These are phyloP conservation scores for Decorospora gaudefroyi DNA, from an alignment of 2,329 filamentous ascomycete genomes.

Conservation along the genomic window DNA sequence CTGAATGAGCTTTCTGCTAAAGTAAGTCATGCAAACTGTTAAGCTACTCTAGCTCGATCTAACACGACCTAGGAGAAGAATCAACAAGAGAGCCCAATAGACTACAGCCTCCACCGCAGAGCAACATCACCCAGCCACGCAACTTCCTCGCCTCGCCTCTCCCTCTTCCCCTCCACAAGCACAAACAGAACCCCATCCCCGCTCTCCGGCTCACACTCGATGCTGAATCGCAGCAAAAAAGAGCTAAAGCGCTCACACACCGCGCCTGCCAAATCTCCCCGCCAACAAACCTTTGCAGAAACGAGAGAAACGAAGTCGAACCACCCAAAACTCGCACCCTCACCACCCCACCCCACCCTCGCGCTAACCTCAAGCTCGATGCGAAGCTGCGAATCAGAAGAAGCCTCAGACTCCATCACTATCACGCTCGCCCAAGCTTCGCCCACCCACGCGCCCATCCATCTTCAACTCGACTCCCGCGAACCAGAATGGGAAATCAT, in stretches of 20 bases:
- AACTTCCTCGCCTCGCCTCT: constrained; percentile 37
- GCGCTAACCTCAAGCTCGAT: constrained; percentile 35
- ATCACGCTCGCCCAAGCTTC: constrained; percentile 29
- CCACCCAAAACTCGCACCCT: constrained; percentile 12
- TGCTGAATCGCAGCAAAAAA: constrained; percentile 24
- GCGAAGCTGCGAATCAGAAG: constrained; percentile 39
- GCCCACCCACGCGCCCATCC: constrained; percentile 20
- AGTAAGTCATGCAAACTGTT: constrained; percentile 28
- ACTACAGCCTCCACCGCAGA: constrained; percentile 32
- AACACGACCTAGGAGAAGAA: constrained; percentile 25
- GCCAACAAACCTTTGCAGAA: constrained; percentile 29
- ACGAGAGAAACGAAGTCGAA: constrained; percentile 8
- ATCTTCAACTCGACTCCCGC: constrained; percentile 28
- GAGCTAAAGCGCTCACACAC: constrained; percentile 39
- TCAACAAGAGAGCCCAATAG: constrained; percentile 22
- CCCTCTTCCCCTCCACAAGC: constrained; percentile 40
- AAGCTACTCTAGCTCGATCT: neutral
- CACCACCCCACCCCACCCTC: constrained; percentile 18
- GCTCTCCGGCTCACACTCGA: constrained; percentile 17
- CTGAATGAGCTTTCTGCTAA: constrained; percentile 39
- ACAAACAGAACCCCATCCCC: constrained; percentile 35
- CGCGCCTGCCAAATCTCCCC: constrained; percentile 37
- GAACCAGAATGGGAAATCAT: constrained; percentile 43
- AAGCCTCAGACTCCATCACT: constrained; percentile 37
- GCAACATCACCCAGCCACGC: constrained; percentile 42